phyloP scores from a whole-genome alignment of 768 basidiomycete genomes.

The Mycena galericulata region DNA sequence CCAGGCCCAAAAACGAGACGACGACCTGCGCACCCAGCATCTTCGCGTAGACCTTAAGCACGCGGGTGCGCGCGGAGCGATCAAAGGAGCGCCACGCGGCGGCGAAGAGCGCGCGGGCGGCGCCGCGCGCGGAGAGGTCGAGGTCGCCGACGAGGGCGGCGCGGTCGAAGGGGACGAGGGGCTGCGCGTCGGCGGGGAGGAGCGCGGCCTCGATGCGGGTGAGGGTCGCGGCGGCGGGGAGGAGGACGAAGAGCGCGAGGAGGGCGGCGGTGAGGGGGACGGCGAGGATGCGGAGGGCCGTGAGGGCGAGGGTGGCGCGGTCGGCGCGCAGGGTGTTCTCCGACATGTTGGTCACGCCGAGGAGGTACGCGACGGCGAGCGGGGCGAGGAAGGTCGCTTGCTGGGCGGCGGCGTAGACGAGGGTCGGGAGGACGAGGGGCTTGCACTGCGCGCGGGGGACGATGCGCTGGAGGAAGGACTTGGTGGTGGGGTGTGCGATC shows the following conservation, averaged over 20 bases:
- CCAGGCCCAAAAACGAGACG: neutral
- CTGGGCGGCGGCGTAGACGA: constrained; percentile 9
- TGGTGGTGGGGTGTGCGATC: constrained; percentile 7
- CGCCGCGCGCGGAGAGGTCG: neutral
- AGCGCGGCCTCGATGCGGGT: constrained; percentile 14
- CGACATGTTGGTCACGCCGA: neutral
- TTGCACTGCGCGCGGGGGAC: constrained; percentile 7
- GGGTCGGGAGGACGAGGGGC: constrained; percentile 1
- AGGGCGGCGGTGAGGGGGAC: neutral
- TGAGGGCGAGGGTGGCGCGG: neutral
- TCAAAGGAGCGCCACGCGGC: neutral
- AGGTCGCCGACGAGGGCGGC: constrained; percentile 3
- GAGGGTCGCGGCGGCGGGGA: neutral
- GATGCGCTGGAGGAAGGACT: neutral
- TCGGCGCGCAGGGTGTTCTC: neutral
- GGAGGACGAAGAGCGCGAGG: constrained; percentile 3
- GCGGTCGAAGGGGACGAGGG: constrained; percentile 10
- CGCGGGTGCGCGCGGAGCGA: neutral
- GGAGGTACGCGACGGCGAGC: neutral
- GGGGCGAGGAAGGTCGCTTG: constrained; percentile 10
- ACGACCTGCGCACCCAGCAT: neutral
- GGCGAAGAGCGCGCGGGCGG: neutral
- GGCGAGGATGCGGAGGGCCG: constrained; percentile 8
- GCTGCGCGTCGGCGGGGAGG: constrained; percentile 4
- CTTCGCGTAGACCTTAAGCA: constrained; percentile 1